Percentiles rank a stretch among this genome's conserved stretches.
phyloP scores from a whole-genome alignment of 805 yeast genomes.

The Saccharomycopsis selenospora region DNA sequence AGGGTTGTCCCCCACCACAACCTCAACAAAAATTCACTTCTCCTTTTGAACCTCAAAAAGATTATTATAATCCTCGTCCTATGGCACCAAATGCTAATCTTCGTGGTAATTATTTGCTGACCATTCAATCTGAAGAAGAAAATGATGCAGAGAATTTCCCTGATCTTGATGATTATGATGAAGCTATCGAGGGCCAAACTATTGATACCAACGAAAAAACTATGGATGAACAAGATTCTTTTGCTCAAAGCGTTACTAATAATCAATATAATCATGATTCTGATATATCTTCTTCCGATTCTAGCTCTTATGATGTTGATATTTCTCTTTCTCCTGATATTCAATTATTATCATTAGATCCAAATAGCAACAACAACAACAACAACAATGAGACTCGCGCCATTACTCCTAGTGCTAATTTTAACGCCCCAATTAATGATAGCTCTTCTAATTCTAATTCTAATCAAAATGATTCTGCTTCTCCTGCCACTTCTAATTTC shows the following conservation, averaged over 20 bases:
- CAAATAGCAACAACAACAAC: not conserved
- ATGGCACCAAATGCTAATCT: too few relatives aligned
- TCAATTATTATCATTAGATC: not conserved
- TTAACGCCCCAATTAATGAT: not conserved
- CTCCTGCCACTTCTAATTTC: not conserved
- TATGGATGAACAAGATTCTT: not conserved
- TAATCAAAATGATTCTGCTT: not conserved
- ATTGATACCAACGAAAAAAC: not conserved
- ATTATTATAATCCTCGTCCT: too few relatives aligned
- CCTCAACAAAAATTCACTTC: too few relatives aligned
- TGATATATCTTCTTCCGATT: not conserved
- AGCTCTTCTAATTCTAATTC: not conserved
- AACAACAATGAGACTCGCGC: not conserved
- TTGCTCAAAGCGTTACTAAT: not conserved
- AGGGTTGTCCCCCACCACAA: too few relatives aligned
- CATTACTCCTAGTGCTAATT: not conserved
- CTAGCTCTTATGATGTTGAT: not conserved
- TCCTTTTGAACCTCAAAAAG: too few relatives aligned
- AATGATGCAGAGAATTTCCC: not conserved
- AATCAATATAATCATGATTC: not conserved
- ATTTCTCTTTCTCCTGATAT: slow-evolving; percentile 1
- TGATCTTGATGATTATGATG: slow-evolving; percentile 1
- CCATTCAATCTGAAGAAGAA: not conserved
- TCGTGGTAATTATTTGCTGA: not conserved
- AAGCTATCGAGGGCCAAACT: not conserved